These are phyloP conservation scores for Sarocladium brachiariae DNA, from an alignment of 2,329 filamentous ascomycete species.

Conservation along the genomic window DNA sequence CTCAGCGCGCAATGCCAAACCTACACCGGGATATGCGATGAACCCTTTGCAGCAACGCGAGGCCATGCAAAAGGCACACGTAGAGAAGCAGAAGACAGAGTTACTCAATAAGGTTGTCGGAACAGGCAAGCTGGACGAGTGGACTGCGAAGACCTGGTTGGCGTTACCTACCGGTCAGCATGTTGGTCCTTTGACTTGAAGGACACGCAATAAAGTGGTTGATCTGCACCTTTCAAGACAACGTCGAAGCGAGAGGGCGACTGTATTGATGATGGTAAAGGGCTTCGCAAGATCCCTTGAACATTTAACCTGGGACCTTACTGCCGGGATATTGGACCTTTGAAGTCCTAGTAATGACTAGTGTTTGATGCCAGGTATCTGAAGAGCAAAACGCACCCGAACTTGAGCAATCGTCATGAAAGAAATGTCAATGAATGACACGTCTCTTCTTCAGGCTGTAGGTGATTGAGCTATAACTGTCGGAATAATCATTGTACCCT, in stretches of 20 bases:
- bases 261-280: no score
- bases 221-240: no score
- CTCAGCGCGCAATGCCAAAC: conserved; percentile 18
- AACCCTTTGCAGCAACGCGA: conserved; percentile 41
- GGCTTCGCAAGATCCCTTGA: background rate
- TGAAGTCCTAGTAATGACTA: background rate
- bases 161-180: background rate
- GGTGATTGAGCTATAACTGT: no score
- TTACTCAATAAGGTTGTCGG: conserved; percentile 34
- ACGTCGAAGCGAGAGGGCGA: no score
- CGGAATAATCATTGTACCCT: no score
- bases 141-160: conserved; percentile 32
- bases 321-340: no score
- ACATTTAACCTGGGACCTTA: background rate
- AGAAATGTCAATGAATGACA: no score
- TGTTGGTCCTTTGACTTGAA: background rate
- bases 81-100: conserved; percentile 36
- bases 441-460: no score
- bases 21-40: conserved; percentile 2
- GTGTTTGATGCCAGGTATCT: background rate
- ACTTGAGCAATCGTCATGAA: background rate
- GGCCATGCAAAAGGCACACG: conserved; percentile 32
- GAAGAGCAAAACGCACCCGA: no score
- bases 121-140: conserved; percentile 28
- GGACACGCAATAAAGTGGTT: no score